Evolutionary conservation across 2,329 filamentous ascomycete species (phyloP).

Genomic region (Monilinia polystroma): DNA sequence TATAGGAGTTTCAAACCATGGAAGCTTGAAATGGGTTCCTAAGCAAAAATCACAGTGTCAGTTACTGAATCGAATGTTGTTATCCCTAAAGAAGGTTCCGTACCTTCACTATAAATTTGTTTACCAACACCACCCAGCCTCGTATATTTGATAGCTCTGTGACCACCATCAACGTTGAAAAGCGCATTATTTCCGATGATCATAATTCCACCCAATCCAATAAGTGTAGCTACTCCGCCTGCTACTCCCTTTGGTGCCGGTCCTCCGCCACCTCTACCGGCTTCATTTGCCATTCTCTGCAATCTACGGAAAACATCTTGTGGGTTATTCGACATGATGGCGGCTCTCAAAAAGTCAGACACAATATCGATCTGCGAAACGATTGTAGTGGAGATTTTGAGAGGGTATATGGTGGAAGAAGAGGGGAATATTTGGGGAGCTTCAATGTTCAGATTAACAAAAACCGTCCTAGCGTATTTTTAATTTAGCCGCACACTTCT

Average conservation of each 20-base stretch:
- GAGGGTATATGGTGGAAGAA: not conserved
- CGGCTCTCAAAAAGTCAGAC: conserved; percentile 8
- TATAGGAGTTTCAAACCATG: conserved; percentile 96
- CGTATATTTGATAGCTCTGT: conserved; percentile 98
- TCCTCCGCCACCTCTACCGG: conserved; percentile 47
- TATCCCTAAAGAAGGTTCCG: conserved; percentile 24
- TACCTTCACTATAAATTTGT: conserved; percentile 95
- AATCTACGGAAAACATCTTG: conserved; percentile 66
- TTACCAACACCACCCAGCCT: conserved; percentile 89
- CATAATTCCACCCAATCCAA: conserved; percentile 54
- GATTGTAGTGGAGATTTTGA: conserved; percentile 7
- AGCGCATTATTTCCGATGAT: conserved; percentile 57
- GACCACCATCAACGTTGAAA: conserved; percentile 93
- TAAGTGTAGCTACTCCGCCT: conserved; percentile 52
- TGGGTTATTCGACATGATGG: conserved; percentile 49
- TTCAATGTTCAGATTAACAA: conserved; percentile 14
- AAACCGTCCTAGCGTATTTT: conserved; percentile 23
- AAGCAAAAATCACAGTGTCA: conserved; percentile 26
- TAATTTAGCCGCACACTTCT: conserved; percentile 19
- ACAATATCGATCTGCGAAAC: conserved; percentile 11
- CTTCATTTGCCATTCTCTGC: conserved; percentile 57
- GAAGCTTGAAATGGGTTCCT: conserved; percentile 91
- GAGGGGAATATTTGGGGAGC: conserved; percentile 12
- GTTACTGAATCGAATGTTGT: conserved; percentile 7
- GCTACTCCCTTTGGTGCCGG: conserved; percentile 51